phyloP scores from a whole-genome alignment of 139 green algal genomes.

The Chlamydomonas sphaeroides region DNA sequence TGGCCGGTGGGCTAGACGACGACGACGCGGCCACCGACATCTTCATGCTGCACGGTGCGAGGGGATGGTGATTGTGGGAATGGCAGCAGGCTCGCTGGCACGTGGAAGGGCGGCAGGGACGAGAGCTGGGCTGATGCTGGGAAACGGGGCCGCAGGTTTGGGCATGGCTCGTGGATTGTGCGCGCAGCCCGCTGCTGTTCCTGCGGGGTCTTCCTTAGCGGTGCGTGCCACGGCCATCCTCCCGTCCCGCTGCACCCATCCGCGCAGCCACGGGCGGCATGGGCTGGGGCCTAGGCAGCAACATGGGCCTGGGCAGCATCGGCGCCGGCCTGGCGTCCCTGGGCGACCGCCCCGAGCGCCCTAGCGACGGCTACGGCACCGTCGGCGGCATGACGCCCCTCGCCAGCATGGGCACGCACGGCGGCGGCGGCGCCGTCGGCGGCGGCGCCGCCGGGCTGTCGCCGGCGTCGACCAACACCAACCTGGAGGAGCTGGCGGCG shows the following conservation, averaged over 20 bases:
- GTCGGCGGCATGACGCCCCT: conserved; percentile 19
- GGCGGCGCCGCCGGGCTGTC: conserved; percentile 6
- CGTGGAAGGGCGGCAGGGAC: too few species aligned
- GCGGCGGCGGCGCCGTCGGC: not conserved
- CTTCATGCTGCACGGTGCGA: conserved; percentile 10
- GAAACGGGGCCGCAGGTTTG: too few species aligned
- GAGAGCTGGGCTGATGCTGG: too few species aligned
- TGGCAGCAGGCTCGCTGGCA: too few species aligned
- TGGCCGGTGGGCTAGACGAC: not conserved
- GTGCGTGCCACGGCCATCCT: too few species aligned
- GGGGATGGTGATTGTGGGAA: too few species aligned
- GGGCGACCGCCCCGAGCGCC: not conserved
- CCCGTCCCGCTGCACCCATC: too few species aligned
- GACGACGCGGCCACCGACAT: conserved; percentile 35
- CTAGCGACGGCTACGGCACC: not conserved
- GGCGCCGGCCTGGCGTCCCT: not conserved
- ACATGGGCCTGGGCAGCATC: not conserved
- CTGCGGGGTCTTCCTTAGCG: too few species aligned
- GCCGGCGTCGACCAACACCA: conserved; percentile 1
- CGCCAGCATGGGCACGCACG: not conserved
- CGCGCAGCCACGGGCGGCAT: too few species aligned
- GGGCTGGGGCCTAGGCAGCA: too few species aligned
- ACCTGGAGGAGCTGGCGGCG: conserved; percentile 39
- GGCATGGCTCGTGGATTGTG: too few species aligned
- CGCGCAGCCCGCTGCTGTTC: too few species aligned